A percentile compares a stretch with the other conserved stretches of the same genome.
Evolutionary conservation across 2,329 filamentous ascomycete genomes (phyloP).

Genomic region (Verticillium nonalfalfae): DNA sequence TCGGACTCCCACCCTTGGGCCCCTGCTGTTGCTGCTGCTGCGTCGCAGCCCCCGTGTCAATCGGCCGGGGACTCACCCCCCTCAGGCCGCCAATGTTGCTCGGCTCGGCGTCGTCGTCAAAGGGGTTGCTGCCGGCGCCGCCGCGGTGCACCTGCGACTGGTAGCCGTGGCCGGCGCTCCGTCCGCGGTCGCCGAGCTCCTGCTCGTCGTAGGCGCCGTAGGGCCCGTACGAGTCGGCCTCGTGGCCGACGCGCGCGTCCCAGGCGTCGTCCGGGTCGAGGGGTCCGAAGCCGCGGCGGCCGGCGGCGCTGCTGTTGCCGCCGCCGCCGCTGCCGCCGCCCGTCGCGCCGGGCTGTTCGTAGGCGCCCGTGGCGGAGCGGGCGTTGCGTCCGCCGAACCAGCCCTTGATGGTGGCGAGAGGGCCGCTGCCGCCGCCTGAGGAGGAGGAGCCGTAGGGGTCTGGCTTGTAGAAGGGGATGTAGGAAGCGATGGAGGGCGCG

Average conservation of each 20-base stretch:
- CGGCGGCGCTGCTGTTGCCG: constrained; percentile 24
- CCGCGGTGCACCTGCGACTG: constrained; percentile 12
- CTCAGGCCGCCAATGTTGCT: constrained; percentile 56
- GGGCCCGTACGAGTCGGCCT: constrained; percentile 57
- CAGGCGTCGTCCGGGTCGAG: constrained; percentile 82
- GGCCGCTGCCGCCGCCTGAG: not conserved
- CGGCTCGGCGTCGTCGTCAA: constrained; percentile 61
- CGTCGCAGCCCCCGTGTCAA: constrained; percentile 46
- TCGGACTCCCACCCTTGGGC: constrained; percentile 45
- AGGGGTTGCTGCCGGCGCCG: constrained; percentile 51
- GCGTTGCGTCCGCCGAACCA: constrained; percentile 62
- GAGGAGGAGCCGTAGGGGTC: constrained; percentile 18
- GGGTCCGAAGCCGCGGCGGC: constrained; percentile 54
- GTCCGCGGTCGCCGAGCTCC: constrained; percentile 43
- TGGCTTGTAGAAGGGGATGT: constrained; percentile 62
- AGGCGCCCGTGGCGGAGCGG: constrained; percentile 63
- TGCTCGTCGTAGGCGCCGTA: constrained; percentile 70
- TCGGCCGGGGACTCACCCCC: constrained; percentile 72
- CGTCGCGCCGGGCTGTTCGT: constrained; percentile 50
- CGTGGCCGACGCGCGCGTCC: constrained; percentile 72
- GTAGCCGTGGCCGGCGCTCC: not conserved
- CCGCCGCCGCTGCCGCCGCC: constrained; percentile 14
- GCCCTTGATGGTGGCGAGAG: constrained; percentile 55
- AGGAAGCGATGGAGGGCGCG: constrained; percentile 58
- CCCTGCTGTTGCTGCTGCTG: constrained; percentile 14